Evolutionary conservation across 495 filamentous ascomycete genomes (phyloP).

Genomic region (Gamarada debralockiae): DNA sequence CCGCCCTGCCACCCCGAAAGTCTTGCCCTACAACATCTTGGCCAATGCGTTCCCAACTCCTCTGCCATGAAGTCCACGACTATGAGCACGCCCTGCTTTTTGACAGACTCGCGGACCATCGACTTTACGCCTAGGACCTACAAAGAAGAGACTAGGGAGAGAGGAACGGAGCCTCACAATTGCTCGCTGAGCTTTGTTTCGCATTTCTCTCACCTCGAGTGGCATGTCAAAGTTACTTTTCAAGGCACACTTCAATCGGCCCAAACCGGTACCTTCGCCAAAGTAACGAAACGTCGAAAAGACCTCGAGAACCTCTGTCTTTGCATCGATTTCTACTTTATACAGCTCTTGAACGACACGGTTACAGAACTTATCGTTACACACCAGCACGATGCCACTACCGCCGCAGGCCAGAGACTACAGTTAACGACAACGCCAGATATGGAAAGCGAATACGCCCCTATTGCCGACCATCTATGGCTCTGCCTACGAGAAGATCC

Average conservation of each 20-base stretch:
- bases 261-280: constrained; percentile 14
- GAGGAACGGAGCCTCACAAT: no score
- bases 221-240: constrained; percentile 20
- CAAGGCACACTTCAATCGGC: constrained; percentile 22
- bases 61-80: no score
- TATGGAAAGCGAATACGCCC: not conserved
- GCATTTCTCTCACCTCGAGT: no score
- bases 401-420: not conserved
- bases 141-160: no score
- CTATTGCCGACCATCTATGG: not conserved
- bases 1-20: no score
- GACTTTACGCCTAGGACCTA: no score
- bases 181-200: no score
- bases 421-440: not conserved
- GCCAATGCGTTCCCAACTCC: no score
- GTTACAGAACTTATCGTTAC: constrained; percentile 2
- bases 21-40: no score
- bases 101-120: no score
- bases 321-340: constrained; percentile 19
- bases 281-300: constrained; percentile 12
- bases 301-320: constrained; percentile 21
- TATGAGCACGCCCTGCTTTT: no score
- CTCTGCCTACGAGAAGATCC: no score
- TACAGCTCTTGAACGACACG: not conserved
- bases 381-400: not conserved